These are phyloP conservation scores for Syzygium grande DNA, from an alignment of 345 rosid species.

Conservation along the genomic window DNA sequence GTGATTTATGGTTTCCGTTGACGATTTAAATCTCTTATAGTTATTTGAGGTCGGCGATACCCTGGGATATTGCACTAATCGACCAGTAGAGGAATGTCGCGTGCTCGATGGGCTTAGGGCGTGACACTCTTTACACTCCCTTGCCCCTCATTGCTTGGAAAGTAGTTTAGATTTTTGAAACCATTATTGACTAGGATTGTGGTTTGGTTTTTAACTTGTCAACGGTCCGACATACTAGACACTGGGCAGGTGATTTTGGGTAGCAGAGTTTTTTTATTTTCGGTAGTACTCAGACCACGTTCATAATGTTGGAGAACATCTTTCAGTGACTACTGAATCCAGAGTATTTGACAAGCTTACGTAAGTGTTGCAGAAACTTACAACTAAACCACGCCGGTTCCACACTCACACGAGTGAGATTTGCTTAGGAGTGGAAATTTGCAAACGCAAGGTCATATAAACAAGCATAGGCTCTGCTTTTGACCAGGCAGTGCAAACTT, in stretches of 20 bases:
- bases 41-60: too few relatives aligned
- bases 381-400: background rate
- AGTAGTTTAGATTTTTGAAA: background rate
- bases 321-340: background rate
- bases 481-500: background rate
- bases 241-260: background rate
- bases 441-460: background rate
- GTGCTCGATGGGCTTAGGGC: too few relatives aligned
- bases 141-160: background rate
- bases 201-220: background rate
- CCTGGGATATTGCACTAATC: too few relatives aligned
- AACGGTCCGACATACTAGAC: background rate
- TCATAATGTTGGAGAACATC: background rate
- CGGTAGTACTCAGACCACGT: background rate
- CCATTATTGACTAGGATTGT: background rate
- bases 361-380: background rate
- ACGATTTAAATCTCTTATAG: too few relatives aligned
- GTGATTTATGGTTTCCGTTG: too few relatives aligned
- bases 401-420: background rate
- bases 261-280: background rate
- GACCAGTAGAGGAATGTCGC: too few relatives aligned
- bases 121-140: background rate
- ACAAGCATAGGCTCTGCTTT: background rate
- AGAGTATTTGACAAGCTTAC: background rate
- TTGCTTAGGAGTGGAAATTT: too few relatives aligned